These are phyloP conservation scores for Amanita subjunquillea DNA, from an alignment of 768 basidiomycete species.

Conservation along the genomic window DNA sequence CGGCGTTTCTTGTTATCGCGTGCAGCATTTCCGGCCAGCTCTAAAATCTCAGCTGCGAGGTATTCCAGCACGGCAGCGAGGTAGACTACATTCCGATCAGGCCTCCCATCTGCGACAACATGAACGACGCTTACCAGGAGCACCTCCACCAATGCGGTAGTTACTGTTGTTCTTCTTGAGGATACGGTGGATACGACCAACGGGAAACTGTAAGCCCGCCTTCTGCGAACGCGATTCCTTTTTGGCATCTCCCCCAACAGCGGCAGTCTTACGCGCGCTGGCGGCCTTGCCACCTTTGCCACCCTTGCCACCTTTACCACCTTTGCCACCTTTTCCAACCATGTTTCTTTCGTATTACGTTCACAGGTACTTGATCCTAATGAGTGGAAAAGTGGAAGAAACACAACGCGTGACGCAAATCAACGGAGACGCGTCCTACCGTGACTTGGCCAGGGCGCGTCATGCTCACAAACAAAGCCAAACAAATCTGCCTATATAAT, in stretches of 20 bases:
- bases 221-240: constrained; percentile 50
- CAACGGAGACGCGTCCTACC: constrained; percentile 27
- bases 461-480: constrained; percentile 21
- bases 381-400: neutral
- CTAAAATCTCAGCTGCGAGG: constrained; percentile 75
- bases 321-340: constrained; percentile 22
- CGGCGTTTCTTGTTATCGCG: constrained; percentile 69
- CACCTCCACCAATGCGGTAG: constrained; percentile 67
- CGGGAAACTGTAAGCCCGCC: constrained; percentile 62
- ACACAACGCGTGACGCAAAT: constrained; percentile 3
- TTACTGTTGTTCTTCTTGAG: constrained; percentile 69
- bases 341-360: neutral
- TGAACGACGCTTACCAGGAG: constrained; percentile 35
- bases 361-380: neutral
- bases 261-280: constrained; percentile 38
- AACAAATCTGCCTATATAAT: constrained; percentile 23
- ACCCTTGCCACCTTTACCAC: constrained; percentile 32
- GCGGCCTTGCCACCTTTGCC: constrained; percentile 31
- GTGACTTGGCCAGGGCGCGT: neutral
- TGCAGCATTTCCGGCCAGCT: constrained; percentile 69
- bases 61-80: constrained; percentile 77
- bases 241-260: constrained; percentile 23
- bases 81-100: constrained; percentile 38
- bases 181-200: constrained; percentile 73
- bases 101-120: neutral